These are phyloP conservation scores for Globisporangium perplexum DNA, from an alignment of 352 stramenopile genomes.

Conservation along the genomic window DNA sequence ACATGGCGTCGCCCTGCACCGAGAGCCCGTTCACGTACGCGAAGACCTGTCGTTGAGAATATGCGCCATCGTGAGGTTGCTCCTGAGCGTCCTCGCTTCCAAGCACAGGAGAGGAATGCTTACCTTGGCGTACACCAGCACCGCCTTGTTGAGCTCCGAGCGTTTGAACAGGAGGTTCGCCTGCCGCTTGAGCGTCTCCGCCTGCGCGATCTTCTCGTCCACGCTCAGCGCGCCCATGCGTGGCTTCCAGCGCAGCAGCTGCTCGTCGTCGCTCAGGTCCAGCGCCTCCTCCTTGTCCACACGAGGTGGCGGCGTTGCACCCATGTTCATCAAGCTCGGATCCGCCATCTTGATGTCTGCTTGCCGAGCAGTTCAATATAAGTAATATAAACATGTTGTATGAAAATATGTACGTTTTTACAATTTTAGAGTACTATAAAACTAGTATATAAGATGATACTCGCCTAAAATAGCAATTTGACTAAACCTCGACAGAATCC, in stretches of 20 bases:
- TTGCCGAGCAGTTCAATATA: too few relatives aligned
- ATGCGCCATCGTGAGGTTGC: neutral
- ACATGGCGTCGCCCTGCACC: slow-evolving; percentile 69
- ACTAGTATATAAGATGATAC: too few relatives aligned
- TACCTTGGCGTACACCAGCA: slow-evolving; percentile 55
- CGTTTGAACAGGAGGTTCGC: slow-evolving; percentile 65
- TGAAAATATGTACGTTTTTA: too few relatives aligned
- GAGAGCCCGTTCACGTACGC: slow-evolving; percentile 81
- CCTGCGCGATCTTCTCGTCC: slow-evolving; percentile 67
- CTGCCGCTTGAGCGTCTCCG: slow-evolving; percentile 71
- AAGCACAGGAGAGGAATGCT: neutral
- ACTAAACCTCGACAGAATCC: too few relatives aligned
- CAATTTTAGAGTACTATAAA: too few relatives aligned
- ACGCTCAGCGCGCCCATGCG: slow-evolving; percentile 58
- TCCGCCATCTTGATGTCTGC: neutral
- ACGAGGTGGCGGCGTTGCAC: too few relatives aligned
- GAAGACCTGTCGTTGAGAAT: slow-evolving; percentile 34
- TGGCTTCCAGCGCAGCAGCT: slow-evolving; percentile 59
- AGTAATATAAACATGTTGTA: too few relatives aligned
- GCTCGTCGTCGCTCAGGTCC: slow-evolving; percentile 28
- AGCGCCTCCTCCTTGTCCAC: too few relatives aligned
- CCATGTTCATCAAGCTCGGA: neutral
- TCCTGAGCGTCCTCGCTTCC: too few relatives aligned
- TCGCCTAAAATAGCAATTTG: too few relatives aligned
- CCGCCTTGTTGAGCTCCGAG: slow-evolving; percentile 50